phyloP scores from a whole-genome alignment of 768 basidiomycete species.

The Suillus fuscotomentosus region DNA sequence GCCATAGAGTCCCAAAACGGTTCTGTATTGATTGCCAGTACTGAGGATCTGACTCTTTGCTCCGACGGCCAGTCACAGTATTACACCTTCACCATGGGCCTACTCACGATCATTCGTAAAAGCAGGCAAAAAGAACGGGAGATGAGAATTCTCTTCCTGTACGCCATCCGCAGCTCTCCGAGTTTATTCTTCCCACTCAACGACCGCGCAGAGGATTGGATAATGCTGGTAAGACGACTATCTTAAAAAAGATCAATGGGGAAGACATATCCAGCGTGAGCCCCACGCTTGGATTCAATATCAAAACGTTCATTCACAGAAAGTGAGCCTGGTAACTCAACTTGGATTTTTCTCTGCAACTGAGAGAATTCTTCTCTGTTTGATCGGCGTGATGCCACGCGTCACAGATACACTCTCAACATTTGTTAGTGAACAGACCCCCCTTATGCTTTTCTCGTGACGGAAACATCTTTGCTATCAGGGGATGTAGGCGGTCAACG shows the following conservation, averaged over 20 bases:
- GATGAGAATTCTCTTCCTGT: constrained; percentile 96
- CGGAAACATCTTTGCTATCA: constrained; percentile 74
- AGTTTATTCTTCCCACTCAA: constrained; percentile 14
- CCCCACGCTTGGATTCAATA: constrained; percentile 97
- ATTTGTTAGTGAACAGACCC: constrained; percentile 33
- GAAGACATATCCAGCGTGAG: constrained; percentile 88
- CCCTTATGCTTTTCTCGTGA: constrained; percentile 23
- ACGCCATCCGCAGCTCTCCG: constrained; percentile 23
- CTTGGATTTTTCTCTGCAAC: constrained; percentile 17
- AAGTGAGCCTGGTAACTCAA: constrained; percentile 54
- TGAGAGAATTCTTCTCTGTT: constrained; percentile 19
- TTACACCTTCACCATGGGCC: constrained; percentile 59
- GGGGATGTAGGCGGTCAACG: constrained; percentile 99
- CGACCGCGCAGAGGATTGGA: constrained; percentile 76
- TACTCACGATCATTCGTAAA: constrained; percentile 96
- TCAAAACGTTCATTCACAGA: constrained; percentile 92
- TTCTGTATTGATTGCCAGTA: neutral
- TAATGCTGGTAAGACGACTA: constrained; percentile 98
- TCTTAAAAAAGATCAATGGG: constrained; percentile 90
- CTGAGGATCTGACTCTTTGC: neutral
- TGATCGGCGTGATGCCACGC: constrained; percentile 19
- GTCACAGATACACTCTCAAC: constrained; percentile 40
- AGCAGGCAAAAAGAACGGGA: constrained; percentile 94
- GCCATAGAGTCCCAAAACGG: neutral
- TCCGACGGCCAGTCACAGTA: constrained; percentile 2